Base-by-base conservation (phyloP, 345 rosid genomes). In the Kandelia obovata region DNA sequence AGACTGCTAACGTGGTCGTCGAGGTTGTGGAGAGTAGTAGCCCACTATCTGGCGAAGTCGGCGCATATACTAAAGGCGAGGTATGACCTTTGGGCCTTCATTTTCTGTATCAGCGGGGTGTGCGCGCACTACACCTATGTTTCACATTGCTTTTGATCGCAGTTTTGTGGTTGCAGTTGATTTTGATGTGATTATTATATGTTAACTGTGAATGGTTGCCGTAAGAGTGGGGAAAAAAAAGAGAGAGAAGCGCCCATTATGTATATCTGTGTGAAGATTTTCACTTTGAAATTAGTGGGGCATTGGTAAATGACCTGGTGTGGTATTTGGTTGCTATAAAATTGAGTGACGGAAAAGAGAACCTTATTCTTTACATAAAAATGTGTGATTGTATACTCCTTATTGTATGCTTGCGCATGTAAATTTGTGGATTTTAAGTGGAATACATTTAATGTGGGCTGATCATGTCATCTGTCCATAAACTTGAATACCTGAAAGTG, bases 31-130 rank as follows among this genome's bases (percentile, higher is more conserved):
- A 95, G 82, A 75, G 83, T 59, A 70, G 64, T 58, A 83, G 68
- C 68, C 90, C 90, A 3, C 55, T 87, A 34, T 74, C 90, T 2
- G 96, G 94, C 55, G 87, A 87, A 78, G 75, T 88, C 34, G 98
- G 99, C 7, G 87, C 83, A 31, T 92, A 81, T 71, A 86, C 93
- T 2, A 87, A 75, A 82, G 84, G 88, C 23, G 84, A 89, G 96
- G 98, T 95, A 78, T 67, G 34, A 30, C 26, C 20, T 47, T 16
- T 43, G 2, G 49, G 16, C 49, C 49, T 13, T 43, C 49, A 37
- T 35, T 17, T 26, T 51, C 21, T 51, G 32, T n/a, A 15, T 23
- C 26, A 43, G 16, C 53, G 23, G 23, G 52, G 52, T 17, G 21
- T 2, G 28, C 1, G 16, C 46, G 15, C 16, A 3, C 15, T 10